Base-by-base conservation (phyloP, 2,329 filamentous ascomycete species). In the Teratosphaeria viscida region DNA sequence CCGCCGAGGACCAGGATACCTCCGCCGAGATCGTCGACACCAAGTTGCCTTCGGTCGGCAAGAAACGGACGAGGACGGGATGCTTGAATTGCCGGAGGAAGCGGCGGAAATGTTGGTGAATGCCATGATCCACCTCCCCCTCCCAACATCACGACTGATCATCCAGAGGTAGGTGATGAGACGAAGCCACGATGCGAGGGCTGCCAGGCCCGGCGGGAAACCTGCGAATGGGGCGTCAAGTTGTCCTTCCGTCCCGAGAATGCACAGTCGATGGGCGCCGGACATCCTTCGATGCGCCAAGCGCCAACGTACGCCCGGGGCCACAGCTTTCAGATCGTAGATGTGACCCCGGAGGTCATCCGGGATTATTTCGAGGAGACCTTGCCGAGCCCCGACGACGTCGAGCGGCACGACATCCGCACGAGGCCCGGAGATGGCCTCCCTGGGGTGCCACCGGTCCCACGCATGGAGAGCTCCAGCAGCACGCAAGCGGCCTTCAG, bases 81-180 rank as follows among this genome's bases (percentile, higher is more conserved):
- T 72, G 70, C 62, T 55, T 72, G 61, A 72, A 71, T 53, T 72
- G 70, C 60, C 66, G 70, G 26, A 62, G 67, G 26, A 69, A 71
- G 56, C 65, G 70, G 35, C 64, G 69, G 57, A 71, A 72, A 61
- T 71, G 69, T 68, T 62, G 52, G 64, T 52, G 7, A 54, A 27
- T 53, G 27, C 6, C 4, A 8, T 32, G 23, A 23, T 23, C 2
- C 5, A 54, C 26, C 27, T 54, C 23, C 2, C 23, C 23, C 12
- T 19, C 19, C 10, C 26, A 54, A 10, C 10, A 47, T 47, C 19
- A 34, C 29, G 56, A 43, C 35, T 39, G 39, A 47, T 56, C 32
- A 34, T 23, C 23, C 23, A 23, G 23, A 23, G 23, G 12, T 27
- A 68, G 67, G 69, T 55, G 69, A 71, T 52, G 70, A 72, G 53